Base-by-base conservation (phyloP, 1,139 yeast species). In the Geotrichum siamense region DNA sequence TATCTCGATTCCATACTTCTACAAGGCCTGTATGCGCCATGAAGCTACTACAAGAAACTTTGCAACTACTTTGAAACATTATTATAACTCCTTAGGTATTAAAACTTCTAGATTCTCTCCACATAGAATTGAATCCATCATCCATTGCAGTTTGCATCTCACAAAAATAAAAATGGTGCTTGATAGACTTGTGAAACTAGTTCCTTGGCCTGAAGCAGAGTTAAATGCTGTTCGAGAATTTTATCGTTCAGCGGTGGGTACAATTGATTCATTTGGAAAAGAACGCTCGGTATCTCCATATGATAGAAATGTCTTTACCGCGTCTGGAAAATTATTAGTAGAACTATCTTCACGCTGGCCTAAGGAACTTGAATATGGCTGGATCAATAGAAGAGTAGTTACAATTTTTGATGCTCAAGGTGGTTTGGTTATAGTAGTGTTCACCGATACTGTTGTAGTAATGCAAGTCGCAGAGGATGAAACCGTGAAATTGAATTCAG, bases 331-430 rank as follows among this genome's bases (percentile, higher is more conserved):
- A 58, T 73, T 89, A 2, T 65, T 89, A 37, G 81, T 94, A 0
- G 96, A 86, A 56, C 62, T 87, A 21, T 94, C 96, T 4, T 70
- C 76, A 8, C 78, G 78, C 17, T 89, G 96, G 96, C 97, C 97
- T 0, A 66, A 76, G 0, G 89, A 82, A 54, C 69, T 89, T 22
- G 94, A 85, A 53, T 81, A 80, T 56, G 95, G 94, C 19, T 87
- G 96, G 96, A 62, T 86, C 21, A 74, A 81, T 27, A 71, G 97
- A 48, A 74, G 94, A 51, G 91, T 89, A 2, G 89, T 89, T 15
- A 83, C 93, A 0, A 80, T 87, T 1, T 82, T 78, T 61, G 95
- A 79, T 52, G 74, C 73, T 2, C 59, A 63, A 3, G 78, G 71
- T 53, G 68, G 66, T 44, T 57, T 62, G 51, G 71, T 85, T 5